phyloP scores from a whole-genome alignment of 371 early-diverging fungal genomes.

The Mortierella sp. region DNA sequence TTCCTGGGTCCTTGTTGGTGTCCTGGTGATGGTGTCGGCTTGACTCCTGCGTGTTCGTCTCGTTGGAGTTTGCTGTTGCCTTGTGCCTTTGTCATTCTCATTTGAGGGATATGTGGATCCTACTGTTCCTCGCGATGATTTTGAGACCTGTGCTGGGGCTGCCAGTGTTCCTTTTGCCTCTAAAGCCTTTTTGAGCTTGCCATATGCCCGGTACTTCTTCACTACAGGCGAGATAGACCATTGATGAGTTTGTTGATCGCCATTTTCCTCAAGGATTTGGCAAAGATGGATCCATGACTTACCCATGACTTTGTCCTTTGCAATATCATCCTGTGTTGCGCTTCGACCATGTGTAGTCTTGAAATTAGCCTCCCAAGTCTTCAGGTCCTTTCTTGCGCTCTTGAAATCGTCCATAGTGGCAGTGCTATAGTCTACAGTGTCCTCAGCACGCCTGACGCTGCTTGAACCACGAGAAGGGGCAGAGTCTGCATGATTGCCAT shows the following conservation, averaged over 20 bases:
- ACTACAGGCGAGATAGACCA: slow-evolving; percentile 11
- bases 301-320: slow-evolving; percentile 33
- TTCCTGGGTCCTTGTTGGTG: slow-evolving; percentile 29
- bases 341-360: slow-evolving; percentile 48
- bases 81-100: background rate
- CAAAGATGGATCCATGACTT: background rate
- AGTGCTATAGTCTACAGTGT: slow-evolving; percentile 6
- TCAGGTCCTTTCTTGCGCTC: slow-evolving; percentile 51
- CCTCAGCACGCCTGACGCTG: background rate
- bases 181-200: slow-evolving; percentile 41
- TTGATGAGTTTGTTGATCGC: background rate
- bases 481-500: too few relatives aligned
- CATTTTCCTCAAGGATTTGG: background rate
- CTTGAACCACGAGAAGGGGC: slow-evolving; percentile 1
- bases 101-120: background rate
- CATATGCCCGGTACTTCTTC: slow-evolving; percentile 35
- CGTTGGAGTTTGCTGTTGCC: slow-evolving; percentile 20
- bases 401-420: slow-evolving; percentile 23
- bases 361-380: slow-evolving; percentile 62
- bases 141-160: background rate
- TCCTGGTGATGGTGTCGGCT: slow-evolving; percentile 3
- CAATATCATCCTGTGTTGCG: slow-evolving; percentile 57
- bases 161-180: slow-evolving; percentile 8
- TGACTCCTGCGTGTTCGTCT: slow-evolving; percentile 6
- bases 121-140: background rate